Percentiles rank a stretch among this genome's conserved stretches.
phyloP scores from a whole-genome alignment of 495 filamentous ascomycete species.

The Xylaria curta region DNA sequence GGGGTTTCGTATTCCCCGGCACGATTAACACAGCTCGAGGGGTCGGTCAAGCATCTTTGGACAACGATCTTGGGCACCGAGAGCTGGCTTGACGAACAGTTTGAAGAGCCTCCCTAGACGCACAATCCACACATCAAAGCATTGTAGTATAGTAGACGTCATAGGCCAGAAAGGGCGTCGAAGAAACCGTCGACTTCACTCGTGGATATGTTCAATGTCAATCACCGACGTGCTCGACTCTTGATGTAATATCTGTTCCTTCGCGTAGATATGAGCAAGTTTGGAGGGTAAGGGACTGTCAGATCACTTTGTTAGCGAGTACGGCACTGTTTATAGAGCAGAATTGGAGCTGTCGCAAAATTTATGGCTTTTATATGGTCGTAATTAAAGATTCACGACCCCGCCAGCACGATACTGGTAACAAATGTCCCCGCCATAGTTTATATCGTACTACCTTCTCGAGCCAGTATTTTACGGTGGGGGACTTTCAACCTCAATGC shows the following conservation, averaged over 20 bases:
- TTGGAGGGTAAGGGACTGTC: background rate
- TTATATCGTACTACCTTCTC: background rate
- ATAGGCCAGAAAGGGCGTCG: background rate
- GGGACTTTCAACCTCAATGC: background rate
- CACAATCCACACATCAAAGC: background rate
- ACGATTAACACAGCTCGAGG: slow-evolving; percentile 11
- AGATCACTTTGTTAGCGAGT: background rate
- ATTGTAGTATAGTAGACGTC: background rate
- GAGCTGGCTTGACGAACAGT: background rate
- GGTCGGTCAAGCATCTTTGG: slow-evolving; percentile 20
- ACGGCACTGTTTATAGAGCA: background rate
- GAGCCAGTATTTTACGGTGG: background rate
- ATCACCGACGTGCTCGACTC: background rate
- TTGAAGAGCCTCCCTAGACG: background rate
- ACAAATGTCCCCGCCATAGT: background rate
- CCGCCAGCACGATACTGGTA: background rate
- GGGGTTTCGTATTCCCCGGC: slow-evolving; percentile 11
- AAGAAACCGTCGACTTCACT: background rate
- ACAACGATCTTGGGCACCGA: slow-evolving; percentile 8
- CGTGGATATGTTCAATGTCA: background rate
- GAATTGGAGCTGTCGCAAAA: background rate
- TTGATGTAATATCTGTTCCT: background rate
- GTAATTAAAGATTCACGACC: background rate
- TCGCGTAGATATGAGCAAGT: background rate
- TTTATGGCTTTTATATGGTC: background rate